Evolutionary conservation across 2,329 filamentous ascomycete genomes (phyloP).

Genomic region (Aspergillus viridinutans): DNA sequence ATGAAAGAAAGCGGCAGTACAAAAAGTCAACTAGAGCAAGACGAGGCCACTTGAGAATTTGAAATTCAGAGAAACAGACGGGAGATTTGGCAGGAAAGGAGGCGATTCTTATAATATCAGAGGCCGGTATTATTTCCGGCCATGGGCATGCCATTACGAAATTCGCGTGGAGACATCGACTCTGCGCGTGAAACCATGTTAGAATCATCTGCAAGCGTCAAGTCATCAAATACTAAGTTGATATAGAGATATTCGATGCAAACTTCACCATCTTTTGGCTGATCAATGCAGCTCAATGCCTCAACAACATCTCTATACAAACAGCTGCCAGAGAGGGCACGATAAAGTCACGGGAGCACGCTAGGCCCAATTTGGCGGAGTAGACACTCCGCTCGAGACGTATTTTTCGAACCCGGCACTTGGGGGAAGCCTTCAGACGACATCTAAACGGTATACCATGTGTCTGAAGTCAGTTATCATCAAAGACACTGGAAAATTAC

Average conservation of each 20-base stretch:
- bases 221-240: slow-evolving; percentile 5
- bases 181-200: slow-evolving; percentile 6
- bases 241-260: neutral
- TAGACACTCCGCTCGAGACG: neutral
- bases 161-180: slow-evolving; percentile 24
- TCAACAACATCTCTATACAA: slow-evolving; percentile 24
- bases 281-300: slow-evolving; percentile 7
- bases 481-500: neutral
- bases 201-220: neutral
- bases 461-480: neutral
- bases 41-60: slow-evolving; percentile 9
- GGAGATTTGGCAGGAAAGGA: slow-evolving; percentile 26
- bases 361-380: slow-evolving; percentile 22
- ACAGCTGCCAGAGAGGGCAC: slow-evolving; percentile 24
- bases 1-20: slow-evolving; percentile 5
- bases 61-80: slow-evolving; percentile 15
- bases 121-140: slow-evolving; percentile 47
- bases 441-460: neutral
- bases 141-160: slow-evolving; percentile 36
- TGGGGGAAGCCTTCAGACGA: neutral
- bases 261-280: neutral
- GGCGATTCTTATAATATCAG: slow-evolving; percentile 40
- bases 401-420: neutral
- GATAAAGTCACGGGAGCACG: slow-evolving; percentile 24
- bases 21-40: slow-evolving; percentile 6